phyloP scores from a whole-genome alignment of 805 yeast species.

The Scheffersomyces ergatensis region DNA sequence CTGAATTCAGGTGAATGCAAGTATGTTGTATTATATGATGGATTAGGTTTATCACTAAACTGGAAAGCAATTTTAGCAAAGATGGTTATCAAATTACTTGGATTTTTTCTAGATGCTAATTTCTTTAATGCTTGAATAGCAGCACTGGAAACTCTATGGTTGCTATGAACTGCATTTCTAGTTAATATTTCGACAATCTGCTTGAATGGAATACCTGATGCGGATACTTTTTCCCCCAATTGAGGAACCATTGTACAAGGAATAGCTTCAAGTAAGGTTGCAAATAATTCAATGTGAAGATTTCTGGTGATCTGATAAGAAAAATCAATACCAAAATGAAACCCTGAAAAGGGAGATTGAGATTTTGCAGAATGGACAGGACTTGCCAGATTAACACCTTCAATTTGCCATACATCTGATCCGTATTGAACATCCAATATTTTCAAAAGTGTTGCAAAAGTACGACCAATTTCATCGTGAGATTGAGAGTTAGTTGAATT shows the following conservation, averaged over 20 bases:
- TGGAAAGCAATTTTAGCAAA: slow-evolving; percentile 81
- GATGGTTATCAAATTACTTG: slow-evolving; percentile 66
- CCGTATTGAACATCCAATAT: slow-evolving; percentile 58
- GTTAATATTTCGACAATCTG: slow-evolving; percentile 73
- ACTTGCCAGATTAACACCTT: slow-evolving; percentile 7
- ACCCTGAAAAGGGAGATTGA: slow-evolving; percentile 38
- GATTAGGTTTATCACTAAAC: slow-evolving; percentile 67
- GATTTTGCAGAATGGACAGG: slow-evolving; percentile 21
- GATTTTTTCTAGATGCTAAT: slow-evolving; percentile 66
- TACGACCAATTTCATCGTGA: slow-evolving; percentile 70
- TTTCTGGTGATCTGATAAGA: slow-evolving; percentile 29
- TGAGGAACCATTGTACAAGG: slow-evolving; percentile 57
- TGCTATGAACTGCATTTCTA: slow-evolving; percentile 70
- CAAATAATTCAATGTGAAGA: slow-evolving; percentile 58
- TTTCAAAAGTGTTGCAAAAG: slow-evolving; percentile 53
- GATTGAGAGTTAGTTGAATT: slow-evolving; percentile 45
- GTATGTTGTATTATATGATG: slow-evolving; percentile 53
- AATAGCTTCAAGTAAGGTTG: slow-evolving; percentile 64
- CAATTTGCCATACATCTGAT: slow-evolving; percentile 33
- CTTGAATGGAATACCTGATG: slow-evolving; percentile 52
- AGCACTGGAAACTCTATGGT: slow-evolving; percentile 58
- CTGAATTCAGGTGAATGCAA: slow-evolving; percentile 62
- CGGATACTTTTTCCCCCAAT: slow-evolving; percentile 27
- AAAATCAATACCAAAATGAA: slow-evolving; percentile 39
- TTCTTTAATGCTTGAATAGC: slow-evolving; percentile 62